A percentile compares a stretch with the other conserved stretches of the same genome.
These are phyloP conservation scores for Fusarium sp. DNA, from an alignment of 2,329 filamentous ascomycete genomes.

Conservation along the genomic window DNA sequence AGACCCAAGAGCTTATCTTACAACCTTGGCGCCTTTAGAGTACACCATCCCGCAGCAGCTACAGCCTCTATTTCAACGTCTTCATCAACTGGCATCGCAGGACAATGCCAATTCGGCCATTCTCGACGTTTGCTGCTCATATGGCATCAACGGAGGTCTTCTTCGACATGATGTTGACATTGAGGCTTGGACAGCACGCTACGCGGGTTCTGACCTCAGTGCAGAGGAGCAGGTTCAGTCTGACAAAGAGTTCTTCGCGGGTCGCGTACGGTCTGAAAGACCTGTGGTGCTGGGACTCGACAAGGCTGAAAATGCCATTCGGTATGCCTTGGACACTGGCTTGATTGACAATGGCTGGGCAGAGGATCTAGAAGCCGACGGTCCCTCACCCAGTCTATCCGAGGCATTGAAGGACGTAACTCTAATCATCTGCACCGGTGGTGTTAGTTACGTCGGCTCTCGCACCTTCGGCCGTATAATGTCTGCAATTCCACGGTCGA, in stretches of 20 bases:
- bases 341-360: neutral
- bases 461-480: neutral
- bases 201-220: neutral
- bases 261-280: neutral
- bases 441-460: neutral
- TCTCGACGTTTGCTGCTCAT: neutral
- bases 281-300: neutral
- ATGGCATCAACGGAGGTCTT: neutral
- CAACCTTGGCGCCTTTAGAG: neutral
- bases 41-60: neutral
- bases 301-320: neutral
- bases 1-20: neutral
- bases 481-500: neutral
- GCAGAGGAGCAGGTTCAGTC: neutral
- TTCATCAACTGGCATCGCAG: rapidly evolving
- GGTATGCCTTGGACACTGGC: neutral
- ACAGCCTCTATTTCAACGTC: neutral
- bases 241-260: neutral
- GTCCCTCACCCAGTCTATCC: rapidly evolving
- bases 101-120: rapidly evolving
- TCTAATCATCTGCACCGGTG: neutral
- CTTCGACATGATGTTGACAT: neutral
- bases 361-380: neutral
- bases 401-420: rapidly evolving
- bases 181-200: neutral